Percentiles rank a stretch among this genome's conserved stretches.
Conservation (phyloP, 306 rosid genomes). For the Morella rubra region DNA sequence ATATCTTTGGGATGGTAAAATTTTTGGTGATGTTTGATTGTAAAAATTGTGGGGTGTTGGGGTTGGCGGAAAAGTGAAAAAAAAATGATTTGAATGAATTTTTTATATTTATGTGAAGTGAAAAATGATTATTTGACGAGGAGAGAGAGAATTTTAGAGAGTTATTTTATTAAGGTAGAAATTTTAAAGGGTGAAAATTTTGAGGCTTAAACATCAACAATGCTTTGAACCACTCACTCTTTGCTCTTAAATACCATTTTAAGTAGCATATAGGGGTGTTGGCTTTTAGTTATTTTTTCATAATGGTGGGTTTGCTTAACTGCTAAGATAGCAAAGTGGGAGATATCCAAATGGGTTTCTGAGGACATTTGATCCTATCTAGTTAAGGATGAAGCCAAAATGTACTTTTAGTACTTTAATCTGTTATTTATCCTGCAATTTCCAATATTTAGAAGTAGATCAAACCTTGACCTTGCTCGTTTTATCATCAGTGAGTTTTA, state of each 20-base stretch:
- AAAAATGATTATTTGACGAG: too few relatives aligned
- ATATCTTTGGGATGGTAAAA: too few relatives aligned
- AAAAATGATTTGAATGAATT: too few relatives aligned
- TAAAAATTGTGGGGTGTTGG: too few relatives aligned
- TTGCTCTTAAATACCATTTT: neutral
- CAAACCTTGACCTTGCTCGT: neutral
- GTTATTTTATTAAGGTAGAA: too few relatives aligned
- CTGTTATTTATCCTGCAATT: constrained; percentile 7
- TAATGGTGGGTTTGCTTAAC: neutral
- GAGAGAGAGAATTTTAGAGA: too few relatives aligned
- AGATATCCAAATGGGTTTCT: neutral
- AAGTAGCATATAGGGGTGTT: neutral
- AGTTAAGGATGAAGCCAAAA: neutral
- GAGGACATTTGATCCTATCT: neutral
- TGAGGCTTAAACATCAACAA: too few relatives aligned
- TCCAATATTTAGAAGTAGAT: constrained; percentile 2
- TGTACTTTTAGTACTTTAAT: constrained; percentile 1
- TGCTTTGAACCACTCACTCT: neutral
- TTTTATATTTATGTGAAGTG: too few relatives aligned
- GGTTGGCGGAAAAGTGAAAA: too few relatives aligned
- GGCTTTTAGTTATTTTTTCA: neutral
- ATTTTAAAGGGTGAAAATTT: too few relatives aligned
- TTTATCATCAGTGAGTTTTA: neutral
- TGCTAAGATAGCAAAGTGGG: neutral
- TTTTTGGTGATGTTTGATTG: too few relatives aligned